phyloP scores from a whole-genome alignment of 108 stramenopile species.

The Pseudonitzschia delicatissima region DNA sequence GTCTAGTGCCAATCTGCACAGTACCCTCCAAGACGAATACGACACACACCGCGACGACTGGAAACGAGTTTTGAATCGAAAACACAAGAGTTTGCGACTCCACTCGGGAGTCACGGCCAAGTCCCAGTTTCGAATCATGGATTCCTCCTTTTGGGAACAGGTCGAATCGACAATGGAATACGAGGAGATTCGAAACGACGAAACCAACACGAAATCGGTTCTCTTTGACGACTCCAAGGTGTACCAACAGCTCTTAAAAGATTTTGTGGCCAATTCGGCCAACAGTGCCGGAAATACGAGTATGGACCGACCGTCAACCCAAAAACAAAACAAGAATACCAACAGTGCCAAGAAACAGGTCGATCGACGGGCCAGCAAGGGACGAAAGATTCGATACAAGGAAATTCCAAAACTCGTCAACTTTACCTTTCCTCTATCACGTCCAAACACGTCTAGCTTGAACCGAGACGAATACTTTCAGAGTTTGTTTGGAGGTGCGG shows the following conservation, averaged over 20 bases:
- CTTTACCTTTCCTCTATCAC: conserved; percentile 87
- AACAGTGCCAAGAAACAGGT: conserved; percentile 52
- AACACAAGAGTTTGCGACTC: conserved; percentile 59
- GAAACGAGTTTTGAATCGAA: conserved; percentile 52
- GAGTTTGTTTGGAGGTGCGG: conserved; percentile 78
- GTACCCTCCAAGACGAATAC: conserved; percentile 56
- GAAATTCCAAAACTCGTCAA: conserved; percentile 90
- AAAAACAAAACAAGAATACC: conserved; percentile 41
- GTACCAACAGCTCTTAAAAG: conserved; percentile 91
- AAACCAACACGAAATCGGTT: background rate
- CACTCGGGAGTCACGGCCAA: conserved; percentile 46
- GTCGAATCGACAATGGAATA: conserved; percentile 53
- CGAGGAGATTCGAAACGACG: conserved; percentile 25
- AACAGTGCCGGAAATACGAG: conserved; percentile 29
- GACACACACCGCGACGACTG: conserved; percentile 42
- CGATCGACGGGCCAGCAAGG: conserved; percentile 92
- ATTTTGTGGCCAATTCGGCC: conserved; percentile 47
- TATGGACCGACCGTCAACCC: conserved; percentile 35
- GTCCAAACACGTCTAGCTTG: conserved; percentile 50
- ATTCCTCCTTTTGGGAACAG: conserved; percentile 55
- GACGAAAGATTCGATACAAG: conserved; percentile 89
- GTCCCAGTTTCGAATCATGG: conserved; percentile 36
- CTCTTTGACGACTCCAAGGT: conserved; percentile 86
- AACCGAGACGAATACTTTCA: conserved; percentile 77
- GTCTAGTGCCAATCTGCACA: conserved; percentile 15